Evolutionary conservation across 2,329 filamentous ascomycete species (phyloP).

Genomic region (Arthrobotrys musiformis): DNA sequence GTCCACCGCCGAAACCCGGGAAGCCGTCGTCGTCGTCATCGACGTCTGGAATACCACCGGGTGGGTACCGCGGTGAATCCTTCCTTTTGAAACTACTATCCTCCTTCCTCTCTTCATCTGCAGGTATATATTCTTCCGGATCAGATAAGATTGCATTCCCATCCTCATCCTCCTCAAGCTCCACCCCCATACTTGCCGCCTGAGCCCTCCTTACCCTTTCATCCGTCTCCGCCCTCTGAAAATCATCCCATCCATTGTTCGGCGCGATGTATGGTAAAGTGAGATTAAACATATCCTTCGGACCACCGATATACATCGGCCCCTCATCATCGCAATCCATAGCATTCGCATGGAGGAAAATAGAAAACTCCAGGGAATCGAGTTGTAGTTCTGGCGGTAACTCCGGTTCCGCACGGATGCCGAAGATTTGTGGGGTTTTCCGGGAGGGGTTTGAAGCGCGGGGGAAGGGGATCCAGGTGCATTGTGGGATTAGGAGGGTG

Average conservation of each 20-base stretch:
- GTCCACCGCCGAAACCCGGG: too few species aligned
- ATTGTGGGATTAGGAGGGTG: background rate
- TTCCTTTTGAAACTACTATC: too few species aligned
- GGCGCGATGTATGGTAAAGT: conserved; percentile 34
- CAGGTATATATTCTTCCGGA: background rate
- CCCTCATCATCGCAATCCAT: conserved; percentile 1
- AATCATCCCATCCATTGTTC: background rate
- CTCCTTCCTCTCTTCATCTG: background rate
- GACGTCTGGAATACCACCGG: too few species aligned
- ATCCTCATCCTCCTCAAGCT: background rate
- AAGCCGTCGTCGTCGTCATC: too few species aligned
- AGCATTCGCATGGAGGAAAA: conserved; percentile 10
- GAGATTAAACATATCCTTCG: background rate
- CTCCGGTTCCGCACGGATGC: conserved; percentile 9
- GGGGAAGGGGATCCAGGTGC: conserved; percentile 25
- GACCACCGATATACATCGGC: background rate
- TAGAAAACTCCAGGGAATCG: conserved; percentile 9
- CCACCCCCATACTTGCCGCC: background rate
- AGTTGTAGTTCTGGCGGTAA: background rate
- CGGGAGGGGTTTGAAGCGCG: too few species aligned
- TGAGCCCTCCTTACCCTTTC: background rate
- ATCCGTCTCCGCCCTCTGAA: background rate
- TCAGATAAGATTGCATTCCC: background rate
- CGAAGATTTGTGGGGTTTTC: conserved; percentile 14
- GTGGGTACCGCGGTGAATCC: too few species aligned